Evolutionary conservation across 495 filamentous ascomycete species (phyloP), one percentile per base, ranked within the genome.

Genomic region (Cryomyces antarcticus): DNA sequence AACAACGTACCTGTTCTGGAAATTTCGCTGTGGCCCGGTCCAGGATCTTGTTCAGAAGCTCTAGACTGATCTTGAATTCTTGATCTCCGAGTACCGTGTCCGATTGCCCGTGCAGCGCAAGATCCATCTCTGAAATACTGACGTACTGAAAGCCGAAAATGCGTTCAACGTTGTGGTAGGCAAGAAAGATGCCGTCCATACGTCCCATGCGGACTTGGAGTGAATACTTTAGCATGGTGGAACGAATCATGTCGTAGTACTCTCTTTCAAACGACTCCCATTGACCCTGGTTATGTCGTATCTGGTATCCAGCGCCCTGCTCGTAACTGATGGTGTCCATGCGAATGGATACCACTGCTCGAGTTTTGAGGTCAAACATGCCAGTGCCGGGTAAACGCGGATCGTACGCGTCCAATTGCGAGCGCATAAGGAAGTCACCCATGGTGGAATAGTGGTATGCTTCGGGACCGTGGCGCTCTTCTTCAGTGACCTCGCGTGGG

Each of bases 131-230:
- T 1, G 67, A 51, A 10, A 94, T 57, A 43, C 74, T 73, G 42
- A 99, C 65, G 53, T 99, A 99, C 58, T 96, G 89, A 60, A 99
- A 99, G 0, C 89, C 89, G 55, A 99, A 99, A 37, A 99, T 93
- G 31, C 84, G 75, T 57, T 93, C 70, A 5, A 83, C 77, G 52
- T 99, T 99, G 62, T 99, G 89, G 57, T 76, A 96, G 9, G 92
- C 92, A n/a, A 95, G 82, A 51, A 95, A 96, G 40, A 96, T 95
- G 41, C 89, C 89, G 49, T 96, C 87, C 89, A 99, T 99, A 17
- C 92, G 76, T 28, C 89, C 89, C 68, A 96, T 84, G 24, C 89
- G 77, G 31, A 87, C 89, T 57, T 99, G 89, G 27, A 99, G 67
- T 5, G 86, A 93, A 56, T 99, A 99, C 52, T 96, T 96, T 44